phyloP scores from a whole-genome alignment of 208 protist genomes.

The Acanthamoeba divionensis region DNA sequence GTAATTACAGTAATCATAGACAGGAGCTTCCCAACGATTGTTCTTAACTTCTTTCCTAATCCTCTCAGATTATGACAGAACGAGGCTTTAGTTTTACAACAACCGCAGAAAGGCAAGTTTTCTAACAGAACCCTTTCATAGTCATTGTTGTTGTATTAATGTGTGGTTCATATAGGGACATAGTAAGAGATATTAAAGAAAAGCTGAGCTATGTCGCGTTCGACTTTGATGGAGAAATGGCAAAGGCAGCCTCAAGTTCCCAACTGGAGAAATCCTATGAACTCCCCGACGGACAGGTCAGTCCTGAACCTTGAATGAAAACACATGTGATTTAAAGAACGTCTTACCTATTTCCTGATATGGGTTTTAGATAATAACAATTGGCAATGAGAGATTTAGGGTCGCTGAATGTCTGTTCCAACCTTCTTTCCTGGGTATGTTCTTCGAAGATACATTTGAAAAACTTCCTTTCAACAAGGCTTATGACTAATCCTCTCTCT shows the following conservation, averaged over 20 bases:
- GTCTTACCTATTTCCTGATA: background rate
- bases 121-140: background rate
- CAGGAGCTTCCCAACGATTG: background rate
- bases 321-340: background rate
- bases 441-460: too few relatives aligned
- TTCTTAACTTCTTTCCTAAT: conserved; percentile 81
- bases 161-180: conserved; percentile 79
- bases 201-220: conserved; percentile 65
- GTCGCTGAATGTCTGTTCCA: conserved; percentile 96
- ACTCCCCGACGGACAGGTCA: conserved; percentile 56
- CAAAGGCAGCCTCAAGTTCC: conserved; percentile 51
- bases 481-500: background rate
- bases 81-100: conserved; percentile 46
- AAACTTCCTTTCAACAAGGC: background rate
- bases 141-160: background rate
- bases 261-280: conserved; percentile 29
- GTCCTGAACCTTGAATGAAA: background rate
- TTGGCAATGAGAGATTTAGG: conserved; percentile 70
- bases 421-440: conserved; percentile 80
- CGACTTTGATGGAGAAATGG: conserved; percentile 95
- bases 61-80: conserved; percentile 78
- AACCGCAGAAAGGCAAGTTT: background rate
- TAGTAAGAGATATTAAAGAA: conserved; percentile 83
- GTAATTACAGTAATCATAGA: conserved; percentile 82
- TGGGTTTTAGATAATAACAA: background rate